Evolutionary conservation across 1,284 basidiomycete genomes (phyloP).

Genomic region (Albatrellus sp.): DNA sequence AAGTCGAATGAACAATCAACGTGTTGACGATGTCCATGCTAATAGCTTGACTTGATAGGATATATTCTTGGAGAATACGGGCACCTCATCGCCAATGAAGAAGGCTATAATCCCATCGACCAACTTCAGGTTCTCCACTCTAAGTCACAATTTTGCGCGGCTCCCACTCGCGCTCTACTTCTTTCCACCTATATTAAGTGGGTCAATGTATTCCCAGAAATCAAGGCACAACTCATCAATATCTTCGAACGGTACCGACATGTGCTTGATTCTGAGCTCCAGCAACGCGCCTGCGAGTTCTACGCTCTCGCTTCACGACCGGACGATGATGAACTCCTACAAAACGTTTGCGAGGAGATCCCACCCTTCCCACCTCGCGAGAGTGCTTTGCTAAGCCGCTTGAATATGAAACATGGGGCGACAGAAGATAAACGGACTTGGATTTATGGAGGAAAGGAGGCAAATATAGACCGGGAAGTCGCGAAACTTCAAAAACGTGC

Average conservation of each 20-base stretch:
- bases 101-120: slow-evolving; percentile 86
- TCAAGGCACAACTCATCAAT: slow-evolving; percentile 86
- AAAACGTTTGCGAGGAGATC: slow-evolving; percentile 97
- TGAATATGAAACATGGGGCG: slow-evolving; percentile 83
- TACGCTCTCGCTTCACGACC: slow-evolving; percentile 71
- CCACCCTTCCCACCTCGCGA: slow-evolving; percentile 95
- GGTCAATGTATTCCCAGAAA: slow-evolving; percentile 99
- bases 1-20: slow-evolving; percentile 13
- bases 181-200: slow-evolving; percentile 98
- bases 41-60: slow-evolving; percentile 28
- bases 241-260: slow-evolving; percentile 98
- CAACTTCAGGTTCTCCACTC: slow-evolving; percentile 93
- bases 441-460: slow-evolving; percentile 90
- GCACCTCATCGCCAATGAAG: slow-evolving; percentile 91
- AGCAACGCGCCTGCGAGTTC: slow-evolving; percentile 97
- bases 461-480: slow-evolving; percentile 63
- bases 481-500: slow-evolving; percentile 40
- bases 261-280: slow-evolving; percentile 94
- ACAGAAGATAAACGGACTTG: slow-evolving; percentile 91
- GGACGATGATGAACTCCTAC: slow-evolving; percentile 86
- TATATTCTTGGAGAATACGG: slow-evolving; percentile 98
- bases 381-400: slow-evolving; percentile 74
- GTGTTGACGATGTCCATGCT: neutral
- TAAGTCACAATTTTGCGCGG: slow-evolving; percentile 91
- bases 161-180: slow-evolving; percentile 84